Conservation (phyloP, 1,139 yeast genomes). For the Meyerozyma smithsonii region DNA sequence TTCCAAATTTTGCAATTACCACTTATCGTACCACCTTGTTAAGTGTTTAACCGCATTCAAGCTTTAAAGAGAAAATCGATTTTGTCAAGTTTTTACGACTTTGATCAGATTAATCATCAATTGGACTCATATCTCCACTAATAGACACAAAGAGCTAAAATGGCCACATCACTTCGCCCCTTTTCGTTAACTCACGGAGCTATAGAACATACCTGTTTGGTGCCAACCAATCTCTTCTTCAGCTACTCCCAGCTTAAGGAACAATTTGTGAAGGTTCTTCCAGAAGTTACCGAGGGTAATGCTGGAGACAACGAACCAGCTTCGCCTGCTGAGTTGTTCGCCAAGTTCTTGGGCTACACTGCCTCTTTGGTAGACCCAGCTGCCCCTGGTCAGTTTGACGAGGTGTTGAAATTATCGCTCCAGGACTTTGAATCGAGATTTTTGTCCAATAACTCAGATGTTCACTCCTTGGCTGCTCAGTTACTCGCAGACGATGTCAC, state of each 20-base stretch:
- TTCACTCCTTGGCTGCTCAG: slow-evolving; percentile 81
- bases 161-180: slow-evolving; percentile 46
- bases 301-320: slow-evolving; percentile 89
- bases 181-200: slow-evolving; percentile 80
- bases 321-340: slow-evolving; percentile 80
- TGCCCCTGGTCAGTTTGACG: slow-evolving; percentile 51
- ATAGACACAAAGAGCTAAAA: slow-evolving; percentile 3
- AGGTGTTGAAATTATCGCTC: slow-evolving; percentile 64
- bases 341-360: slow-evolving; percentile 78
- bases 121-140: not conserved
- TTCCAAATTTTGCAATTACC: not conserved
- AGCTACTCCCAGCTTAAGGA: slow-evolving; percentile 85
- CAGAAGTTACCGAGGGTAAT: slow-evolving; percentile 76
- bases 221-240: slow-evolving; percentile 77
- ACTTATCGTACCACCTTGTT: not conserved
- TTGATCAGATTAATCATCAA: not conserved
- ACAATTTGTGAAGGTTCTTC: slow-evolving; percentile 74
- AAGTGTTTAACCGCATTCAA: not conserved
- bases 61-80: not conserved
- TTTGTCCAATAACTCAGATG: slow-evolving; percentile 65
- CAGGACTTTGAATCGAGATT: slow-evolving; percentile 81
- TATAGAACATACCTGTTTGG: slow-evolving; percentile 81
- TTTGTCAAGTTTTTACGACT: not conserved
- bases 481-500: slow-evolving; percentile 40
- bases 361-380: slow-evolving; percentile 52